Evolutionary conservation across 176 grass and related monocot genomes (phyloP), one percentile per base, ranked within the genome.

Genomic region (Musa acuminata): DNA sequence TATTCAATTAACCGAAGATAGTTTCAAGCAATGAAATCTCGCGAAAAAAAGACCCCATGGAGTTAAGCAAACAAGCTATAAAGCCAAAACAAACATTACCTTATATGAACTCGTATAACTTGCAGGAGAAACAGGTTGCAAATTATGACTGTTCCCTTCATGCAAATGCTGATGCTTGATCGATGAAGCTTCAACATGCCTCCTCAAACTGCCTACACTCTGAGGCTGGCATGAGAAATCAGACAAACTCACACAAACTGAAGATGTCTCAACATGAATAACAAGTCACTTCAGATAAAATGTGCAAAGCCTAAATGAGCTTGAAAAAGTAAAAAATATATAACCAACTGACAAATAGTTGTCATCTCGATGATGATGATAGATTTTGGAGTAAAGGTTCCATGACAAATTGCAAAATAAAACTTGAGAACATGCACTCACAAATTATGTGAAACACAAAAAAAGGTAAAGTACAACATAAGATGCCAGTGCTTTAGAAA

Each of bases 71-170:
- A 51, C 16, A 14, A 55, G 49, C 25, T 29, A 74, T 19, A 13
- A 25, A 74, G 10, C 5, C 14, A 25, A 64, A 50, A 49, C 7
- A 76, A 24, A 9, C 13, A 64, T 51, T 91, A 99, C 95, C 86
- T 91, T 86, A 53, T 84, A 85, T 74, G 91, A 94, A 65, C 88
- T 94, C 67, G 77, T 80, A 82, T 89, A 94, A 80, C 91, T 99
- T 71, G 88, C 84, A 68, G 88, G 88, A 70, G 88, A 99, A 79
- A 80, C 27, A 86, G 84, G 66, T 49, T 87, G 80, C 2, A 75
- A 72, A 43, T 65, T 68, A 13, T 77, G 78, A 62, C 69, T 75
- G 73, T 78, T 83, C 70, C 82, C 81, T 81, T 87, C 78, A 62
- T 87, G 87, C 79, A 89, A 70, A 60, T 83, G 80, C 24, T 82